Evolutionary conservation across 2,329 filamentous ascomycete genomes (phyloP).

Genomic region (Neonectria sp.): DNA sequence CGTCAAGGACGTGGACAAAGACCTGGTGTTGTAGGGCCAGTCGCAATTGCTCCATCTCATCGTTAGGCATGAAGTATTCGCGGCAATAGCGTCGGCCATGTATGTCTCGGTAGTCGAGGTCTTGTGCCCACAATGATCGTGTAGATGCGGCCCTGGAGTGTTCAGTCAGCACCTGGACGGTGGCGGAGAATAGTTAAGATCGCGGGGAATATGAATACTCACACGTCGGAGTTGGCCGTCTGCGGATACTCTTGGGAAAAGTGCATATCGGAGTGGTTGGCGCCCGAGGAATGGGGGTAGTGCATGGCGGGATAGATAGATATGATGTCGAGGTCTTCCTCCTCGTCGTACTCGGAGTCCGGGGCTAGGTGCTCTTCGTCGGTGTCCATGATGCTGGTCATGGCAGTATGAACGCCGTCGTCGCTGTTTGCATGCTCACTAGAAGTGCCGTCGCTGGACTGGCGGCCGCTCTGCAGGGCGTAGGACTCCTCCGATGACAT

Average conservation of each 20-base stretch:
- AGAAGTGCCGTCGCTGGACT: slow-evolving; percentile 53
- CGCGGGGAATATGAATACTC: slow-evolving; percentile 46
- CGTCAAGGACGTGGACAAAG: slow-evolving; percentile 67
- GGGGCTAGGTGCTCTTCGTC: slow-evolving; percentile 50
- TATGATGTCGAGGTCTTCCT: slow-evolving; percentile 57
- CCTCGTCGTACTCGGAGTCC: slow-evolving; percentile 43
- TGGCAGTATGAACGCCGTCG: slow-evolving; percentile 54
- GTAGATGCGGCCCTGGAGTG: slow-evolving; percentile 59
- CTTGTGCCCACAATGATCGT: slow-evolving; percentile 64
- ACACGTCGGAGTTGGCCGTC: slow-evolving; percentile 54
- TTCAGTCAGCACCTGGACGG: slow-evolving; percentile 16
- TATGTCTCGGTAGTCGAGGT: slow-evolving; percentile 71
- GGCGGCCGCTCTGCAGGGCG: slow-evolving; percentile 47
- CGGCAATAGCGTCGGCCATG: slow-evolving; percentile 75
- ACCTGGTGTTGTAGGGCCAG: slow-evolving; percentile 75
- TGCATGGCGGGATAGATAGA: slow-evolving; percentile 61
- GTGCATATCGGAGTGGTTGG: slow-evolving; percentile 55
- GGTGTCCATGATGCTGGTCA: slow-evolving; percentile 56
- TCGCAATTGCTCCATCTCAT: slow-evolving; percentile 75
- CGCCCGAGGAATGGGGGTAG: slow-evolving; percentile 55
- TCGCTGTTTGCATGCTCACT: slow-evolving; percentile 53
- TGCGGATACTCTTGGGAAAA: slow-evolving; percentile 49
- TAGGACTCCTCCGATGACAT: slow-evolving; percentile 53
- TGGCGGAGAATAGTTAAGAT: background rate
- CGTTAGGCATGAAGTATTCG: slow-evolving; percentile 77